Evolutionary conservation across 129 eudicot genomes (phyloP), one percentile per base, ranked within the genome.

Genomic region (Centrapalus pauciflorus): DNA sequence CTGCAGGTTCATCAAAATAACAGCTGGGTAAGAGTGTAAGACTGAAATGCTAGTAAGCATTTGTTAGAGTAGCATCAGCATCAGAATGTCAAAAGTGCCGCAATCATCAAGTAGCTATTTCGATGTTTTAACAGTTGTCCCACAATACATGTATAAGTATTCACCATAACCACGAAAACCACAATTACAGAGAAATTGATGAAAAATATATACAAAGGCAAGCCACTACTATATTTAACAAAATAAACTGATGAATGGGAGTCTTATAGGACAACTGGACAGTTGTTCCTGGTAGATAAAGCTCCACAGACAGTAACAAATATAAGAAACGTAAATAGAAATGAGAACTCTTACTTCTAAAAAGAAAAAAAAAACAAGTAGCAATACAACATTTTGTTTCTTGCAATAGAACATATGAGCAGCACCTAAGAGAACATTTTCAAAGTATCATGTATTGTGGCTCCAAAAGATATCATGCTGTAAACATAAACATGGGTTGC

Each of bases 1-100:
- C 95, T 90, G 90, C 77, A 51, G 20, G 25, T 41, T 27, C 16
- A 16, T 8, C n/a, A 26, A 50, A 33, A 17, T 48, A 6, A 23
- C 25, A 10, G 6, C 10, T 14, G 52, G 8, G 28, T 37, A 30
- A 35, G 46, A 3, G 10, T 14, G 64, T n/a, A n/a, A n/a, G n/a
- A n/a, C n/a, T n/a, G n/a, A 20, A 66, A 34, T 56, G 52, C 58
- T 19, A 64, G 16, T 21, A 61, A 19, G 35, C n/a, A 28, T 37
- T 9, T 37, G 3, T 24, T 30, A 24, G 20, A 32, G 25, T 25
- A 65, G 48, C 28, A 20, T 21, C 28, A 29, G 17, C 41, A 16
- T 37, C 41, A 4, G 5, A 16, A 43, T 20, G 28, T 3, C 7
- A 34, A 19, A 33, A 43, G 4, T 43, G 20, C n/a, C n/a, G 19